These are phyloP conservation scores for Saksenaea vasiformis DNA, from an alignment of 371 early-diverging fungal species.

Conservation along the genomic window DNA sequence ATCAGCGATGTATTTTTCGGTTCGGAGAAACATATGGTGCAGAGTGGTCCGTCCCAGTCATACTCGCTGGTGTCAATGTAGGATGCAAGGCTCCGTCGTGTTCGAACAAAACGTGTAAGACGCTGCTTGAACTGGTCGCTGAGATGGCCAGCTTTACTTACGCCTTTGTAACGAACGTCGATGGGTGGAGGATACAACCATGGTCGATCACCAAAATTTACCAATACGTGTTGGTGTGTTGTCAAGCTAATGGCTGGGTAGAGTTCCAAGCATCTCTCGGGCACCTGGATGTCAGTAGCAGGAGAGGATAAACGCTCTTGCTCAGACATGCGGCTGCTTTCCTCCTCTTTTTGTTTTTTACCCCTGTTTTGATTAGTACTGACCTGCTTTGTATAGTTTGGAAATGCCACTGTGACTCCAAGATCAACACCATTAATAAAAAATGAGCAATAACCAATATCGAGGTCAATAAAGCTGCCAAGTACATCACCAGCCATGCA, in stretches of 20 bases:
- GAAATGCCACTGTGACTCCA: slow-evolving; percentile 45
- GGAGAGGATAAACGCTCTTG: background rate
- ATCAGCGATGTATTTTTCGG: slow-evolving; percentile 39
- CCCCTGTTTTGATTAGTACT: background rate
- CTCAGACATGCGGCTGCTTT: background rate
- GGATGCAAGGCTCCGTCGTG: slow-evolving; percentile 11
- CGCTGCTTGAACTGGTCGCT: slow-evolving; percentile 24
- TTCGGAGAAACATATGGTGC: slow-evolving; percentile 48
- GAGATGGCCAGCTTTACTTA: slow-evolving; percentile 31
- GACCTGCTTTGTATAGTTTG: slow-evolving; percentile 1
- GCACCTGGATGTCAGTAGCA: background rate
- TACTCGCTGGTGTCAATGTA: slow-evolving; percentile 6
- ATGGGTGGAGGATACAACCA: slow-evolving; percentile 51
- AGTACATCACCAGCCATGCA: slow-evolving; percentile 51
- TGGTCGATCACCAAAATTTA: slow-evolving; percentile 50
- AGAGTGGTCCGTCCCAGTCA: slow-evolving; percentile 40
- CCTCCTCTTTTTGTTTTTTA: background rate
- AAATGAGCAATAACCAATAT: slow-evolving; percentile 46
- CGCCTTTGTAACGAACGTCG: slow-evolving; percentile 24
- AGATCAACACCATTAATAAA: slow-evolving; percentile 47
- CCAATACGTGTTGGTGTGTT: slow-evolving; percentile 42
- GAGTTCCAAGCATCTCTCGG: slow-evolving; percentile 29
- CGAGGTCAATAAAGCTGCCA: slow-evolving; percentile 47
- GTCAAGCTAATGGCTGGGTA: slow-evolving; percentile 52
- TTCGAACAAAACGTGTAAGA: slow-evolving; percentile 23